A percentile compares a stretch with the other conserved stretches of the same genome.
Evolutionary conservation across 768 basidiomycete genomes (phyloP).

Genomic region (Termitomyces sp.): DNA sequence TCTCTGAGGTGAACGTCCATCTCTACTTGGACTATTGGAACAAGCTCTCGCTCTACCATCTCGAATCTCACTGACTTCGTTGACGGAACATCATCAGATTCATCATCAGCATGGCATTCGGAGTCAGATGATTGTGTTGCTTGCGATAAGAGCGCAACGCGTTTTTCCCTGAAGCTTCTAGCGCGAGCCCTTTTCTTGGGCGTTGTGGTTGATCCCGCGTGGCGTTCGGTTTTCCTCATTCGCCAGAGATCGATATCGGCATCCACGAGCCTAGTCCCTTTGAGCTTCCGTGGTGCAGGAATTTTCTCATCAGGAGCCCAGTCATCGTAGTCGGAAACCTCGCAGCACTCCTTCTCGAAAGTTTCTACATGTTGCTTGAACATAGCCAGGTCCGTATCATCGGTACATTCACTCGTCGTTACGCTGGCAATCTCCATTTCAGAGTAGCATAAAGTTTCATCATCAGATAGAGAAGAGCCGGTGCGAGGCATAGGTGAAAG

Average conservation of each 20-base stretch:
- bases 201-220: background rate
- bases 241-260: background rate
- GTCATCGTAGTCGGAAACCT: conserved; percentile 1
- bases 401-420: no score
- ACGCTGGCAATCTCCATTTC: background rate
- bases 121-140: background rate
- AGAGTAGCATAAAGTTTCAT: background rate
- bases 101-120: background rate
- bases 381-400: background rate
- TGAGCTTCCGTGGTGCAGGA: background rate
- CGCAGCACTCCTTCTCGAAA: background rate
- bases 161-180: background rate
- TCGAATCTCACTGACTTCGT: background rate
- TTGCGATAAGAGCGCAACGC: background rate
- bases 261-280: background rate
- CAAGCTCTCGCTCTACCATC: background rate
- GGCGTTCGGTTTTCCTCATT: background rate
- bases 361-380: background rate
- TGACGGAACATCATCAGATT: background rate
- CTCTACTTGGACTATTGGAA: background rate
- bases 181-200: background rate
- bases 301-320: background rate
- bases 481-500: background rate
- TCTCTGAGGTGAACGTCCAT: background rate
- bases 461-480: background rate